Evolutionary conservation across 2,329 filamentous ascomycete species (phyloP), one percentile per base, ranked within the genome.

Genomic region (Fusarium pseudonygamai): DNA sequence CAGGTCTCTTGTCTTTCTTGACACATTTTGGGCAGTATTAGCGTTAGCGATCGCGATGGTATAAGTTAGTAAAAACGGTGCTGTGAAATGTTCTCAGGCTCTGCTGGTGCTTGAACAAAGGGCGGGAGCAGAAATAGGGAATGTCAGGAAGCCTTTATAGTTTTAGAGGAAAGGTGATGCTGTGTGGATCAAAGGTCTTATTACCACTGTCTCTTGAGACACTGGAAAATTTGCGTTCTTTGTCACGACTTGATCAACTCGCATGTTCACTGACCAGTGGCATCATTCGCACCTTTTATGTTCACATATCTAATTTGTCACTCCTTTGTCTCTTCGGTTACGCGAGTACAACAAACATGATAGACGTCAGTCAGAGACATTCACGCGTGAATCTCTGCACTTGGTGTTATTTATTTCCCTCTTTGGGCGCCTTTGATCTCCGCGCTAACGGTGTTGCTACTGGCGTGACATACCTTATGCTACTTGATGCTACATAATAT

Each of bases 401-500:
- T 28, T 28, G 28, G 5, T 28, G 8, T 28, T 28, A 28, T 28
- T 28, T 7, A 28, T 28, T 28, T 28, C 5, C 6, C 28, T 28
- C 28, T 28, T 28, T 28, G 28, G 28, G 28, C 28, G 8, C 28
- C 28, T 26, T 45, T 18, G 13, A 13, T 45, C 16, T 11, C 12
- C n/a, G 0, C n/a, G 15, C 8, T 18, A 11, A 15, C n/a, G 15
- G 2, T 15, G 11, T 26, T 26, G 14, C 7, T 24, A 18, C 15
- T 11, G 6, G 12, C 7, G 26, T 22, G 30, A 3, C 45, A 30
- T 16, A 22, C 20, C 4, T 3, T 12, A 15, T 20, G 16, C 11
- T 8, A 12, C 7, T 1, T 3, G 0, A 20, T 52, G 9, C 30
- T 52, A 6, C 3, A 6, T 9, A 14, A 20, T 20, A 4, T 26